Evolutionary conservation across 106 monocot genomes (phyloP).

Genomic region (Xerophyta viscosa): DNA sequence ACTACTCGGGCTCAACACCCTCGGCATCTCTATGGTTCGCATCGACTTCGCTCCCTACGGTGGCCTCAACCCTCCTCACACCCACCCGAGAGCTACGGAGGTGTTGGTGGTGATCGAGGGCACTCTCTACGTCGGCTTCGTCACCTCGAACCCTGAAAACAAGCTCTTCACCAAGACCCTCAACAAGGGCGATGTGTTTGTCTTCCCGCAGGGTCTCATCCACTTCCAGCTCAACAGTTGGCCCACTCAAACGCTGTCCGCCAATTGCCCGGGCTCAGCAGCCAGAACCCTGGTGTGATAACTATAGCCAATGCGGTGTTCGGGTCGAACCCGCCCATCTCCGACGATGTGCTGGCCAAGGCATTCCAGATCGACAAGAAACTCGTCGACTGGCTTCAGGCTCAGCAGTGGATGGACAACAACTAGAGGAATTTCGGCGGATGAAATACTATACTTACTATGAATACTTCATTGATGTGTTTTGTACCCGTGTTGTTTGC

Average conservation of each 20-base stretch:
- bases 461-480: no score
- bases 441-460: no score
- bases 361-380: slow-evolving; percentile 9
- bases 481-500: no score
- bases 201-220: slow-evolving; percentile 1
- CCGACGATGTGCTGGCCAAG: slow-evolving; percentile 7
- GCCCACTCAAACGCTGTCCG: neutral
- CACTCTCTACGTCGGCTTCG: no score
- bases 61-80: no score
- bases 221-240: neutral
- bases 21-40: no score
- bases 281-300: slow-evolving; percentile 11
- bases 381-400: slow-evolving; percentile 3
- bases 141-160: no score
- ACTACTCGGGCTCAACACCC: slow-evolving; percentile 3
- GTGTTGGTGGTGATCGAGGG: no score
- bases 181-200: slow-evolving; percentile 1
- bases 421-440: no score
- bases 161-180: no score
- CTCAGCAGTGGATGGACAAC: slow-evolving; percentile 2
- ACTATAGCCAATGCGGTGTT: slow-evolving; percentile 1
- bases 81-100: no score
- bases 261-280: neutral
- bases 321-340: slow-evolving; percentile 5
- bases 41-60: no score